Conservation (phyloP, 495 filamentous ascomycete genomes). For the Penicillium psychrofluorescens region DNA sequence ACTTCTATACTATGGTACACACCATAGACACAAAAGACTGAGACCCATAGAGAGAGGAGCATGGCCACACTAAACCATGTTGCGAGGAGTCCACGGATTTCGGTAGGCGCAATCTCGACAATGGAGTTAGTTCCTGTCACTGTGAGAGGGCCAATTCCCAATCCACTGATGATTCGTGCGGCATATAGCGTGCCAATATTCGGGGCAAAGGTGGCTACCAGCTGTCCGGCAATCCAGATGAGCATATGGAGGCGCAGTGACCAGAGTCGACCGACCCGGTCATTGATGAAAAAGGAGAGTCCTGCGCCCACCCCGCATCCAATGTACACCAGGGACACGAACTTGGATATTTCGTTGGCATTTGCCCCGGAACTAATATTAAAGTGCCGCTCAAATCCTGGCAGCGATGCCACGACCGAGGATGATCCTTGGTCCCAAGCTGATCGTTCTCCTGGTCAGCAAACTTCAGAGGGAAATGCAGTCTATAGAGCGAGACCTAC, state of each 20-base stretch:
- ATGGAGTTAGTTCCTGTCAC: conserved; percentile 7
- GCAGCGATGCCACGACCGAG: conserved; percentile 5
- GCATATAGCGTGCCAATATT: conserved; percentile 1
- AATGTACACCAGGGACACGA: conserved; percentile 11
- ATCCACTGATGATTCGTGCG: conserved; percentile 9
- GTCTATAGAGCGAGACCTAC: background rate
- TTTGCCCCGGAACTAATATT: conserved; percentile 4
- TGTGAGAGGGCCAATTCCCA: conserved; percentile 11
- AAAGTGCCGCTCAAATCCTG: conserved; percentile 9
- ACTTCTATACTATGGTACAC: conserved; percentile 1
- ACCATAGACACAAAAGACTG: conserved; percentile 8
- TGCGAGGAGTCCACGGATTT: conserved; percentile 12
- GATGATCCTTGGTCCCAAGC: conserved; percentile 13
- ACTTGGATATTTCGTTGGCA: conserved; percentile 4
- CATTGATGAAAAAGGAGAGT: conserved; percentile 14
- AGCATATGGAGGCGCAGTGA: conserved; percentile 5
- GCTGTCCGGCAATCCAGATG: conserved; percentile 8
- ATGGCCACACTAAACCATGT: conserved; percentile 9
- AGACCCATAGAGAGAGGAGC: background rate
- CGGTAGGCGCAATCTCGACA: conserved; percentile 10
- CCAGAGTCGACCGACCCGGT: conserved; percentile 10
- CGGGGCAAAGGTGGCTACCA: conserved; percentile 1
- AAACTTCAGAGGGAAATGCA: background rate
- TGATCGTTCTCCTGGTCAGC: background rate
- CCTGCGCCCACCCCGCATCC: conserved; percentile 8